These are phyloP conservation scores for Talaromyces sp. DNA, from an alignment of 2,329 filamentous ascomycete genomes.

Conservation along the genomic window DNA sequence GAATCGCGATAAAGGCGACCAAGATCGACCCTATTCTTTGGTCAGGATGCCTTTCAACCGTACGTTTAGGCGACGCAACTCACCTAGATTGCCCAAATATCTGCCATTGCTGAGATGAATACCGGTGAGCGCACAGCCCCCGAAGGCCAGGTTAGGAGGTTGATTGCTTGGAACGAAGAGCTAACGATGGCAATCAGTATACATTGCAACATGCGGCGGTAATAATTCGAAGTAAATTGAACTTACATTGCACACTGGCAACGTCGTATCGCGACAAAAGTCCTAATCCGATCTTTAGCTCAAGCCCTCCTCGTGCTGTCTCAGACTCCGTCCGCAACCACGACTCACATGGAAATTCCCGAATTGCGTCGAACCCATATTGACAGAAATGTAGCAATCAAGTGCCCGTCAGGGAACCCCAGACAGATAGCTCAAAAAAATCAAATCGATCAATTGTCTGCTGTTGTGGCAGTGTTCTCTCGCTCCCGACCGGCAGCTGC, in stretches of 20 bases:
- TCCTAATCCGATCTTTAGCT: slow-evolving; percentile 46
- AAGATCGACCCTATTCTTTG: slow-evolving; percentile 70
- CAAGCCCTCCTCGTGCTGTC: slow-evolving; percentile 3
- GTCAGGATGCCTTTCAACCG: neutral
- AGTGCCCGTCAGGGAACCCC: neutral
- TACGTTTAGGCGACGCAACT: neutral
- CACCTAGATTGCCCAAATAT: slow-evolving; percentile 77
- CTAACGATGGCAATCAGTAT: slow-evolving; percentile 36
- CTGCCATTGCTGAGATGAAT: slow-evolving; percentile 63
- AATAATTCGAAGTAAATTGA: neutral
- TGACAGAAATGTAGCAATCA: slow-evolving; percentile 11
- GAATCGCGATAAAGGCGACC: slow-evolving; percentile 70
- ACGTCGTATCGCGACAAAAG: slow-evolving; percentile 77
- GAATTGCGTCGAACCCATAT: slow-evolving; percentile 52
- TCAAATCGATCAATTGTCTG: neutral
- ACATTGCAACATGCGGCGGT: neutral
- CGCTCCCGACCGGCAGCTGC: slow-evolving; percentile 5
- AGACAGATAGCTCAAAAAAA: neutral
- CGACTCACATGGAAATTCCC: slow-evolving; percentile 53
- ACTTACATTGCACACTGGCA: slow-evolving; percentile 80
- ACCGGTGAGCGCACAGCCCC: slow-evolving; percentile 69
- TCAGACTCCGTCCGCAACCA: neutral
- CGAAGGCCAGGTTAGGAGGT: slow-evolving; percentile 56
- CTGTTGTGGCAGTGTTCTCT: neutral
- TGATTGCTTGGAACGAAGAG: slow-evolving; percentile 59